Evolutionary conservation across 1,284 basidiomycete genomes (phyloP), one percentile per base, ranked within the genome.

Genomic region (Calocybe gambosa): DNA sequence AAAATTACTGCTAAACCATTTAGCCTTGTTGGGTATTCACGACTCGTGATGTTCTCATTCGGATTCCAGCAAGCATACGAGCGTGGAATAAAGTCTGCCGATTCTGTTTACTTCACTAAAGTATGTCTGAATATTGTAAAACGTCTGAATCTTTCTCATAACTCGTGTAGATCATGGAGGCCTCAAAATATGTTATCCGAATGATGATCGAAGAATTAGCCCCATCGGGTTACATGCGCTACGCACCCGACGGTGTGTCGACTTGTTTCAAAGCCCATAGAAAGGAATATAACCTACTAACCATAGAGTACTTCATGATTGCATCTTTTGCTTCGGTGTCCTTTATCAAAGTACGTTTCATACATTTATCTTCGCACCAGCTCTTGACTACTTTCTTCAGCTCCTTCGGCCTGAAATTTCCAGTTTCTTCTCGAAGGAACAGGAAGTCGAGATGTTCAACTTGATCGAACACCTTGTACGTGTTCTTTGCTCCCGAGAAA

Each of bases 21-120:
- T 50, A 89, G 85, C 72, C 70, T 86, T 35, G 78, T 82, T 45
- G 78, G 72, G 40, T 90, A 90, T 58, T 85, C 84, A 19, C 74
- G 87, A n/a, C 74, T 90, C 7, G 87, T 90, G 35, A 87, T 89
- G 82, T 88, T 78, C 58, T 89, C 87, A 0, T 89, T 90, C 55
- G 87, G 85, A 2, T 89, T 89, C 66, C 87, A 90, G 55, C 80
- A 89, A 54, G 85, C 86, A 0, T 88, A 80, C 61, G 76, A 81
- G 53, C 74, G 81, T 5, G 86, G 86, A 0, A 73, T 86, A 31
- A 70, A 80, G 50, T 62, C 70, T 1, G 72, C 72, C 1, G 85
- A 88, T 57, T 65, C 78, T 25, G 58, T 86, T 15, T 85, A 86
- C 59, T 78, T 89, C 51, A 75, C 71, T 41, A 85, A 80, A 71